A percentile compares a stretch with the other conserved stretches of the same genome.
Conservation (phyloP, 768 basidiomycete species). For the Pleurotus djamor region DNA sequence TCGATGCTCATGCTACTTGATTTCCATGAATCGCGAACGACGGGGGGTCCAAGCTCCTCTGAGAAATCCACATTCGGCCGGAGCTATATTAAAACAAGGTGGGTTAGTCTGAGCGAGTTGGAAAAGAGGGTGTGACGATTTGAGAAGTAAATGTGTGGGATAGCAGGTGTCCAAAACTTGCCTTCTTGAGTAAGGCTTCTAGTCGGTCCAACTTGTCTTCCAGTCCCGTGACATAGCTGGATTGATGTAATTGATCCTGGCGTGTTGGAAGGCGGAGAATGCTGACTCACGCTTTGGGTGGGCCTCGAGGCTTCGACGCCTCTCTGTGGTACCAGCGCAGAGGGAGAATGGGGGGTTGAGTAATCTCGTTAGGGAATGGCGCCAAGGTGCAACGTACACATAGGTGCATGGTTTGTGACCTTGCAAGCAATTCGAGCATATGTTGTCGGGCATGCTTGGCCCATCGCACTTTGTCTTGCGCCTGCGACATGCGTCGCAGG, state of each 20-base stretch:
- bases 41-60: constrained; percentile 57
- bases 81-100: constrained; percentile 36
- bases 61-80: constrained; percentile 62
- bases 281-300: constrained; percentile 60
- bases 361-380: neutral
- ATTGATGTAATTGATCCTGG: neutral
- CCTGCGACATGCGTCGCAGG: constrained; percentile 58
- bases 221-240: constrained; percentile 54
- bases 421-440: constrained; percentile 59
- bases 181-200: constrained; percentile 52
- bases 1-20: constrained; percentile 10
- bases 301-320: constrained; percentile 61
- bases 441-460: constrained; percentile 42
- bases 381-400: constrained; percentile 34
- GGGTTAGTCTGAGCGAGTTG: neutral
- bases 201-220: constrained; percentile 59
- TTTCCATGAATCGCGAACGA: constrained; percentile 68
- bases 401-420: constrained; percentile 56
- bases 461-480: constrained; percentile 65
- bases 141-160: constrained; percentile 1
- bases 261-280: neutral
- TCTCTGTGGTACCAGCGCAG: constrained; percentile 37
- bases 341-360: too few species aligned
- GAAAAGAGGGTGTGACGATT: neutral
- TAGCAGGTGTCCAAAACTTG: constrained; percentile 21